Base-by-base conservation (phyloP, 2,329 filamentous ascomycete genomes). In the Lasiodiplodia citricola region DNA sequence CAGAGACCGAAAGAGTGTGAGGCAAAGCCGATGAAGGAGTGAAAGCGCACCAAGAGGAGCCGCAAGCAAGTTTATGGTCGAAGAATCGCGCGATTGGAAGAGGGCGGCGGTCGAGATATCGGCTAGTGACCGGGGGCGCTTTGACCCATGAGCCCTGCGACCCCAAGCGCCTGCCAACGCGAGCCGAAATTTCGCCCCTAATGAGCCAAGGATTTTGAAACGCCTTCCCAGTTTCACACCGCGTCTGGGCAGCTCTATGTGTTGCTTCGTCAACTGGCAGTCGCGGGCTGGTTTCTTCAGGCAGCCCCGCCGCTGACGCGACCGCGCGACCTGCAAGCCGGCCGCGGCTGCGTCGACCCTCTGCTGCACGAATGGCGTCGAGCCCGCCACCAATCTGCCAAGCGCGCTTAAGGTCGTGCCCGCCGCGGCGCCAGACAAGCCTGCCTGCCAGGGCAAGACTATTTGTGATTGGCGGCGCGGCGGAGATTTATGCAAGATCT, bases 101-200 rank as follows among this genome's bases (percentile, higher is more conserved):
- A 35, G 21, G 55, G 65, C 65, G 41, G 65, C 51, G 52, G 52
- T 44, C 51, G 64, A 57, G 60, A 64, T 54, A 64, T 51, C 44
- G 47, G n/a, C 60, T 38, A 66, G 44, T 14, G 55, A 55, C 38
- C 35, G 35, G 65, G 65, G 55, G 65, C 65, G 41, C 41, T 31
- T 21, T 47, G 65, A 55, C 65, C 54, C 18, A 56, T 28, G 55
- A 55, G 55, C 44, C 44, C 38, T 35, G 54, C 28, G 55, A 60
- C 55, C 54, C 65, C 56, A 58, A 51, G 54, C 65, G 54, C 55
- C 44, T 52, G 54, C 55, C 54, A 47, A 14, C 50, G 16, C 52
- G 52, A 67, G 55, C 64, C 64, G 64, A 67, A 67, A 67, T 67
- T 67, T 50, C 51, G 18, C 65, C 65, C 65, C 65, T 67, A 64